These are phyloP conservation scores for Solanum sejunctum DNA, from an alignment of 257 asterid genomes.

Conservation along the genomic window DNA sequence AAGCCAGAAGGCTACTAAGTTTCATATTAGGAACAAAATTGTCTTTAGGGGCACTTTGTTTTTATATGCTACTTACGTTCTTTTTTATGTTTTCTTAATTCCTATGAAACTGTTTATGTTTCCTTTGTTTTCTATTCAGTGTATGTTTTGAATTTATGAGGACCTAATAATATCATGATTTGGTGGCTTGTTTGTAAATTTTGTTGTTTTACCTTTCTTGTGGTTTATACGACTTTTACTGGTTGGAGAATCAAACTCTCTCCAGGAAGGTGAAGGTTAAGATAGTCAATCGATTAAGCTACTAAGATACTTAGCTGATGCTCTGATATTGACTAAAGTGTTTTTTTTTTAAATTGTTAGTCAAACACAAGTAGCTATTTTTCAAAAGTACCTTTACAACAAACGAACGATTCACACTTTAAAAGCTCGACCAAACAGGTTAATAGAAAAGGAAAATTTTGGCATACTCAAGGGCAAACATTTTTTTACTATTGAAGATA, in stretches of 20 bases:
- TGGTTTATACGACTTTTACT: background rate
- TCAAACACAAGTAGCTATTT: background rate
- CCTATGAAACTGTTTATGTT: background rate
- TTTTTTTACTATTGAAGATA: background rate
- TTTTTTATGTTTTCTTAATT: background rate
- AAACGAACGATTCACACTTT: background rate
- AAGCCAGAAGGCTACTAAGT: constrained; percentile 6
- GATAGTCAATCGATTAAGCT: background rate
- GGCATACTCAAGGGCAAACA: background rate
- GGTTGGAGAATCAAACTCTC: background rate
- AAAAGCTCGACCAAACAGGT: background rate
- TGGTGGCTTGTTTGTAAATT: background rate
- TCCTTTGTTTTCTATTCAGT: background rate
- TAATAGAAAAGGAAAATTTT: background rate
- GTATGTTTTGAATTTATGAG: constrained; percentile 17
- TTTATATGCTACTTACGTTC: background rate
- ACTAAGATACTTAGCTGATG: background rate
- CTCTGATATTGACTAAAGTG: background rate
- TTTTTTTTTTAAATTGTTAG: background rate
- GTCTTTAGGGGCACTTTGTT: background rate
- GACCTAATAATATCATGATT: background rate
- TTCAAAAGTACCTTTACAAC: background rate
- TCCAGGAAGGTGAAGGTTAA: background rate
- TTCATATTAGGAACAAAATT: background rate
- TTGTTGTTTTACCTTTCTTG: background rate